A percentile compares a stretch with the other conserved stretches of the same genome.
Conservation (phyloP, 192 early-diverging fungal genomes). For the Funneliformis mosseae region DNA sequence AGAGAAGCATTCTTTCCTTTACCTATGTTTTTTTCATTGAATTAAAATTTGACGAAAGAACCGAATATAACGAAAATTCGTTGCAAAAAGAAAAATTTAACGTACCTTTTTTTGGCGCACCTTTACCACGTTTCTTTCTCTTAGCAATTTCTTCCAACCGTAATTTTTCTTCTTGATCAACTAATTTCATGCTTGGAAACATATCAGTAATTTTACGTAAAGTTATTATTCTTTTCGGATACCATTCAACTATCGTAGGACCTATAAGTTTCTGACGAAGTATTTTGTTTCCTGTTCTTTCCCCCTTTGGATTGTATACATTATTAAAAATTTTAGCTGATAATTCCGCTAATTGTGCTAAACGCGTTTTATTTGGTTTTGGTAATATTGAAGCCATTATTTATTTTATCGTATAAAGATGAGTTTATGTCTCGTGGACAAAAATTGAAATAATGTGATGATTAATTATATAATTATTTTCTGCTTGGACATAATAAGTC, state of each 20-base stretch:
- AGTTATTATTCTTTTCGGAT: conserved; percentile 60
- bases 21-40: neutral
- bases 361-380: neutral
- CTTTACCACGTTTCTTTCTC: conserved; percentile 74
- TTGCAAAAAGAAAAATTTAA: neutral
- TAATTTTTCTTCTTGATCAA: conserved; percentile 64
- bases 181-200: conserved; percentile 54
- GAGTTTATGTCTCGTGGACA: no score
- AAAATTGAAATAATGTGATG: no score
- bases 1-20: neutral
- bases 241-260: conserved; percentile 64
- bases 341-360: conserved; percentile 6
- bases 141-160: conserved; percentile 68
- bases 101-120: conserved; percentile 74
- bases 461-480: no score
- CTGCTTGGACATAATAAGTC: no score
- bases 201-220: conserved; percentile 54
- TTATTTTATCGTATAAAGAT: neutral
- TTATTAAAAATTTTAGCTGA: conserved; percentile 61
- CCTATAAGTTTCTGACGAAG: conserved; percentile 70
- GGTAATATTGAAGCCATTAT: neutral
- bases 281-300: conserved; percentile 74
- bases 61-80: neutral
- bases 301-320: conserved; percentile 68
- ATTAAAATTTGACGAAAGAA: neutral